A percentile compares a stretch with the other conserved stretches of the same genome.
These are phyloP conservation scores for Stephania yunnanensis DNA, from an alignment of 164 flowering plant species.

Conservation along the genomic window DNA sequence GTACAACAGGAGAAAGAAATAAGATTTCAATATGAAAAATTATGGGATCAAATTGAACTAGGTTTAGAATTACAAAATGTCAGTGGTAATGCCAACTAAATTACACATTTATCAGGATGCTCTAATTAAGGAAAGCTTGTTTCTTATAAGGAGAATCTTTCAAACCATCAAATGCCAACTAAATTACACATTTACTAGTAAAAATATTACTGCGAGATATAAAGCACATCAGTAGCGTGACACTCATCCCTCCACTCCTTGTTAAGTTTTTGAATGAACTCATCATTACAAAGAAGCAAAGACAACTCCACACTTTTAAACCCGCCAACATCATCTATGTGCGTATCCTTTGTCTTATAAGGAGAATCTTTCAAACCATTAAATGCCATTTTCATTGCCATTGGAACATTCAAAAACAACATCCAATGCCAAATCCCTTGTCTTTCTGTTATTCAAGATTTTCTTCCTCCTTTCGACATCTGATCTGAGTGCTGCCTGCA, in stretches of 20 bases:
- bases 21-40: no score
- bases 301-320: constrained; percentile 80
- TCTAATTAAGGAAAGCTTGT: no score
- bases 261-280: constrained; percentile 75
- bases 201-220: constrained; percentile 70
- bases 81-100: no score
- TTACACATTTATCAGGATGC: no score
- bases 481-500: constrained; percentile 38
- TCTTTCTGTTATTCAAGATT: constrained; percentile 28
- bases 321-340: constrained; percentile 68
- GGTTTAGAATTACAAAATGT: no score
- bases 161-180: no score
- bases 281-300: constrained; percentile 86
- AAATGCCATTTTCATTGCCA: constrained; percentile 86
- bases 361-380: constrained; percentile 63
- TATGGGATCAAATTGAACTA: no score
- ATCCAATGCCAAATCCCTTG: constrained; percentile 12
- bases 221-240: constrained; percentile 97
- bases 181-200: no score
- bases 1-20: no score
- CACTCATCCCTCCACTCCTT: constrained; percentile 97
- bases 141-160: no score
- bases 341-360: constrained; percentile 67
- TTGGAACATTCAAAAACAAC: constrained; percentile 77
- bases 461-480: constrained; percentile 58